These are phyloP conservation scores for Poteriospumella lacustris DNA, from an alignment of 108 stramenopile genomes.

Conservation along the genomic window DNA sequence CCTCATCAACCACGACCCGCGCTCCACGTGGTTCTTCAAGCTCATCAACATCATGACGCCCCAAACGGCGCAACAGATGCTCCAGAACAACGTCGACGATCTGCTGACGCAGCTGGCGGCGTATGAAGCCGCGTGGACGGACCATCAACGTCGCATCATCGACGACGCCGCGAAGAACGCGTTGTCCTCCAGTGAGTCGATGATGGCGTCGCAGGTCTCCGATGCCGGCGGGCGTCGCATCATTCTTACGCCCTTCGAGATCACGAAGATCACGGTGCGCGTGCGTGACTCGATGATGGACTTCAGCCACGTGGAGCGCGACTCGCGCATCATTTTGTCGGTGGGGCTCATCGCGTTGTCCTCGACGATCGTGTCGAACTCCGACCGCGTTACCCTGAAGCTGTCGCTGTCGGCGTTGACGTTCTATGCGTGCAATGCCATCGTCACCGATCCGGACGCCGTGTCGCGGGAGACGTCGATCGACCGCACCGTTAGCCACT, in stretches of 20 bases:
- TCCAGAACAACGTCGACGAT: not conserved
- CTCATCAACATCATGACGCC: not conserved
- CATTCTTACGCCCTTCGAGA: not conserved
- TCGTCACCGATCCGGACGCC: no score
- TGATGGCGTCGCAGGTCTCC: no score
- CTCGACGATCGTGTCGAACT: conserved; percentile 22
- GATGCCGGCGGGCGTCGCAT: no score
- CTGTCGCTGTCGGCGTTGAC: not conserved
- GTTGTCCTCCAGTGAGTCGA: no score
- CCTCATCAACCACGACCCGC: not conserved
- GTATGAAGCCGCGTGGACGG: no score
- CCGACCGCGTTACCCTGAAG: conserved; percentile 3
- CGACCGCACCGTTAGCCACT: no score
- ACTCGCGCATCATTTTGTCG: not conserved
- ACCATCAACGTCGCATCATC: no score
- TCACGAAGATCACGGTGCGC: not conserved
- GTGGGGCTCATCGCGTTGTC: not conserved
- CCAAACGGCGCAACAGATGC: not conserved
- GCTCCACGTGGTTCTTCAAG: conserved; percentile 11
- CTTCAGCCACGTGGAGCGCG: not conserved
- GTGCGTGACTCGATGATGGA: not conserved
- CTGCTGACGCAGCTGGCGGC: no score
- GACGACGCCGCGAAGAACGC: no score
- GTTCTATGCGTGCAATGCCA: not conserved
- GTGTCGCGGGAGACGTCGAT: no score